Conservation (phyloP, 2,329 filamentous ascomycete species). For the Scedosporium apiospermum region DNA sequence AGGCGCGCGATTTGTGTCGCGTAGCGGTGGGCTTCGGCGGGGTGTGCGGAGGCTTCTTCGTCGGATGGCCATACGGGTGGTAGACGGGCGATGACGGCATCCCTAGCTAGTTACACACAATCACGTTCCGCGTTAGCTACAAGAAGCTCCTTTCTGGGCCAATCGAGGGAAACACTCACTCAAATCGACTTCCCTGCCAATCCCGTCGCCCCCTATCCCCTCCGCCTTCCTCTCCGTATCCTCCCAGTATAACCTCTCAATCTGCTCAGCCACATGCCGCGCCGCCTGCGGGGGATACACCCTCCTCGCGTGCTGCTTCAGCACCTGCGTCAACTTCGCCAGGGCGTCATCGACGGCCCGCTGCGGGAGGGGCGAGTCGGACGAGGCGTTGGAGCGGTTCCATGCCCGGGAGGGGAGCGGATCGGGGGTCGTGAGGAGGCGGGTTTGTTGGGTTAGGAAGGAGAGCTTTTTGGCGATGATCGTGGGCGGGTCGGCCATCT, state of each 20-base stretch:
- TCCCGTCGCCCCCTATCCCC: slow-evolving; percentile 25
- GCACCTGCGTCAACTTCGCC: slow-evolving; percentile 47
- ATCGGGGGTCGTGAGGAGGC: slow-evolving; percentile 46
- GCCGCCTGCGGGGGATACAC: slow-evolving; percentile 61
- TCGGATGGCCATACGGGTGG: slow-evolving; percentile 35
- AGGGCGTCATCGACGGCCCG: slow-evolving; percentile 47
- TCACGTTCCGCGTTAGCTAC: neutral
- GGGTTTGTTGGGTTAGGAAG: slow-evolving; percentile 55
- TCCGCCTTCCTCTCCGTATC: slow-evolving; percentile 24
- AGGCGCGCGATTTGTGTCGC: slow-evolving; percentile 39
- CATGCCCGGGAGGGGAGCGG: slow-evolving; percentile 46
- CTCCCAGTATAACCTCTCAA: slow-evolving; percentile 53
- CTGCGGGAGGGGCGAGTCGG: slow-evolving; percentile 30
- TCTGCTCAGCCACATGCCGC: slow-evolving; percentile 63
- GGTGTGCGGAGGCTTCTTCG: slow-evolving; percentile 24
- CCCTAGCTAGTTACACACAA: slow-evolving; percentile 22
- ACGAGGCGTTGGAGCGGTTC: slow-evolving; percentile 22
- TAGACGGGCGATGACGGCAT: slow-evolving; percentile 34
- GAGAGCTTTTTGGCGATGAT: slow-evolving; percentile 53
- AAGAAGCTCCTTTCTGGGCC: neutral
- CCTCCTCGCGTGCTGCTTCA: slow-evolving; percentile 55
- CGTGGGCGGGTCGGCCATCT: slow-evolving; percentile 32
- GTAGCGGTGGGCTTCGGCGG: slow-evolving; percentile 42
- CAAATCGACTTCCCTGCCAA: slow-evolving; percentile 33
- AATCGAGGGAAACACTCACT: slow-evolving; percentile 20